Conservation (phyloP, 2,329 filamentous ascomycete species). For the Pseudodiploospora longispora region DNA sequence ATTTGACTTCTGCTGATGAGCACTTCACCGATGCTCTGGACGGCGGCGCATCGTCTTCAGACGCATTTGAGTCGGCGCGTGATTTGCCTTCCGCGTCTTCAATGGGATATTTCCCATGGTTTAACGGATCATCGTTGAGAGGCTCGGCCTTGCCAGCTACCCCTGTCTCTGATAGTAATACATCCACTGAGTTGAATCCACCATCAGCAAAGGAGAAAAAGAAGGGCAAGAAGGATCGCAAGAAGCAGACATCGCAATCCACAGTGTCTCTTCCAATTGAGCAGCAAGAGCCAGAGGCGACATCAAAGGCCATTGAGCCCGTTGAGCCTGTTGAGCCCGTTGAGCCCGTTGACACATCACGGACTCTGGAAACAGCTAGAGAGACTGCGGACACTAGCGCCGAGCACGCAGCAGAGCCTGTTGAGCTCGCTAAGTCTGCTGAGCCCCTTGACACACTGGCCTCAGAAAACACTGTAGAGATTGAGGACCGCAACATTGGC, state of each 20-base stretch:
- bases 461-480: too few relatives aligned
- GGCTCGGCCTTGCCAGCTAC: not conserved
- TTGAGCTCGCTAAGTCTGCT: not conserved
- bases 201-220: constrained; percentile 13
- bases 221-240: constrained; percentile 14
- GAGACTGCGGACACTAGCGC: not conserved
- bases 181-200: constrained; percentile 2
- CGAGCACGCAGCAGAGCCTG: not conserved
- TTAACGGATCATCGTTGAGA: too few relatives aligned
- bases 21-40: constrained; percentile 28
- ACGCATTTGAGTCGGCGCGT: constrained; percentile 13
- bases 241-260: constrained; percentile 6
- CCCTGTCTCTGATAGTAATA: not conserved
- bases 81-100: constrained; percentile 8
- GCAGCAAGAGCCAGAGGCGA: constrained; percentile 1
- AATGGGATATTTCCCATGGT: not conserved
- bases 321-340: not conserved
- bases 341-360: not conserved
- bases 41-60: constrained; percentile 11
- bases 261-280: not conserved
- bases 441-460: too few relatives aligned
- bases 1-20: constrained; percentile 26
- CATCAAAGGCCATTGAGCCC: not conserved
- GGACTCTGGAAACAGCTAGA: not conserved
- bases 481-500: too few relatives aligned